These are phyloP conservation scores for Pugionium dolabratum DNA, from an alignment of 345 rosid species.

Conservation along the genomic window DNA sequence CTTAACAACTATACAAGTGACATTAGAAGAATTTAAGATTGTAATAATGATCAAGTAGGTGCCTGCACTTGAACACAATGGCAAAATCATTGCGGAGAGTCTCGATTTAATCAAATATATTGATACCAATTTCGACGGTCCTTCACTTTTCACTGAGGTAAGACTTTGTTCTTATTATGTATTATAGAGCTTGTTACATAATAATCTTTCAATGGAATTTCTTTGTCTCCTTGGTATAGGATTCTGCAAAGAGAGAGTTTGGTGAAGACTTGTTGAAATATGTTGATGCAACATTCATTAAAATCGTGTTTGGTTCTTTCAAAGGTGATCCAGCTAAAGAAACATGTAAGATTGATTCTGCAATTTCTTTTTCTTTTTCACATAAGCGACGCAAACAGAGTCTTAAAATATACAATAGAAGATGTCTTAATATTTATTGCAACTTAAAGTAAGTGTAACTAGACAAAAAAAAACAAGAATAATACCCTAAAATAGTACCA, in stretches of 20 bases:
- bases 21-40: neutral
- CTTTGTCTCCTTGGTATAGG: conserved; percentile 42
- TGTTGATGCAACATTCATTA: conserved; percentile 47
- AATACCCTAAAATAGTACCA: no score
- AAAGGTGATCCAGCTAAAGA: conserved; percentile 58
- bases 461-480: no score
- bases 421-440: no score
- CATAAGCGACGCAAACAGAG: no score
- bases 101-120: conserved; percentile 73
- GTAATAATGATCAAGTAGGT: conserved; percentile 49
- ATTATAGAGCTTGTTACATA: conserved; percentile 8
- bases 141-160: conserved; percentile 73
- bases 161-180: conserved; percentile 16
- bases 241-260: conserved; percentile 64
- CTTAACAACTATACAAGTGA: neutral
- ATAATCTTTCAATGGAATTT: neutral
- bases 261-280: conserved; percentile 67
- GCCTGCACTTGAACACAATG: conserved; percentile 82
- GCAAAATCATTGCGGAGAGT: conserved; percentile 75
- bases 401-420: no score
- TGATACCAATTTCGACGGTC: conserved; percentile 76
- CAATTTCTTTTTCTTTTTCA: no score
- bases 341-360: conserved; percentile 41
- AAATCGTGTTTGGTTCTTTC: conserved; percentile 46
- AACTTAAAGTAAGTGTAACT: no score